Percentiles rank a stretch among this genome's conserved stretches.
Evolutionary conservation across 768 basidiomycete species (phyloP).

Genomic region (Tulasnella sp.): DNA sequence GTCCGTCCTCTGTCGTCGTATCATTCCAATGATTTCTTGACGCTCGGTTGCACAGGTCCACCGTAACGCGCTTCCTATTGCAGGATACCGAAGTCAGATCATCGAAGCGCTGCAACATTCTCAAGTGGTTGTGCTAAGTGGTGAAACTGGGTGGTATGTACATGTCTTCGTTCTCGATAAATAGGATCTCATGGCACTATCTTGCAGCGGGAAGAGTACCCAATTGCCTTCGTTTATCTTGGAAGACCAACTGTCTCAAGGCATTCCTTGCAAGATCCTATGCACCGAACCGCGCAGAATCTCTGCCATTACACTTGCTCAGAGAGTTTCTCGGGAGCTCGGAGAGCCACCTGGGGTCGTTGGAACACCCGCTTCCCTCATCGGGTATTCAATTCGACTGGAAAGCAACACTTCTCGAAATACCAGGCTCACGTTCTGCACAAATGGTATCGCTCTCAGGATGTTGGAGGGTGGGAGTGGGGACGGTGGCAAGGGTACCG

Average conservation of each 20-base stretch:
- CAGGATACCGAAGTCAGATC: conserved; percentile 64
- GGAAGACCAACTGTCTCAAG: conserved; percentile 72
- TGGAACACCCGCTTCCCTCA: conserved; percentile 63
- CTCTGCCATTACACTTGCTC: conserved; percentile 89
- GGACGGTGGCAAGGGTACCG: conserved; percentile 53
- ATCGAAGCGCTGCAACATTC: conserved; percentile 52
- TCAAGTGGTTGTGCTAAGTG: conserved; percentile 80
- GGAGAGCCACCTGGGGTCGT: conserved; percentile 72
- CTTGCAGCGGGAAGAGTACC: conserved; percentile 80
- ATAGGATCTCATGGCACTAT: too few species aligned
- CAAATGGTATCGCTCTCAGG: conserved; percentile 87
- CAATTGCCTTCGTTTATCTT: conserved; percentile 91
- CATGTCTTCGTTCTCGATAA: conserved; percentile 25
- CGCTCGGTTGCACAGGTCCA: conserved; percentile 37
- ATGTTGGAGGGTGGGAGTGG: conserved; percentile 88
- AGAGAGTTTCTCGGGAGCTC: conserved; percentile 85
- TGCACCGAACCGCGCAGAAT: conserved; percentile 95
- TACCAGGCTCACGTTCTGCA: conserved; percentile 73
- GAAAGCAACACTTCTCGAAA: conserved; percentile 74
- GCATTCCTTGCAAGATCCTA: conserved; percentile 76
- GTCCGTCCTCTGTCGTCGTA: conserved; percentile 33
- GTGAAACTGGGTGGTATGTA: conserved; percentile 59
- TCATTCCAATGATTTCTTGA: not conserved
- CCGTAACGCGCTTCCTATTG: conserved; percentile 75
- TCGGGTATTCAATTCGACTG: conserved; percentile 89